Evolutionary conservation across 768 basidiomycete genomes (phyloP), one percentile per base, ranked within the genome.

Genomic region (Podaxis sp.): DNA sequence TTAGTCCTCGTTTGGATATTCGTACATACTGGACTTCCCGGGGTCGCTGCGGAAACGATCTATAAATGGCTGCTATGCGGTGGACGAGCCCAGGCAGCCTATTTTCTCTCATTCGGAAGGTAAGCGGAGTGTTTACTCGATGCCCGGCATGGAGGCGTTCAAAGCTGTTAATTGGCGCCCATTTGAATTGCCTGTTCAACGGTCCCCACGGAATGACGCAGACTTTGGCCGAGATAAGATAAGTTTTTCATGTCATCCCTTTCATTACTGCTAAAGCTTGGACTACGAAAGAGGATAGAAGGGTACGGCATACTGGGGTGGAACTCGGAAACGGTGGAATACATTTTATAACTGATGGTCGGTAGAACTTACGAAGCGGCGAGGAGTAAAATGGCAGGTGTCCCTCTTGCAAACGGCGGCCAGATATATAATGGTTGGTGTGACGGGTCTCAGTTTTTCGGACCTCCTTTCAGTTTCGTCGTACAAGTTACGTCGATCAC

Each of bases 371-470:
- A 38, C 53, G 60, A 48, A 54, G 41, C 60, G 60, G 60, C 60
- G 60, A 62, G 60, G 60, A 55, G 60, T 62, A 55, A 62, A 22
- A 5, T 48, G 40, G n/a, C 41, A 51, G 37, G 26, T 38, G 33
- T 26, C 11, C 22, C 41, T 41, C 46, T 53, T 15, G 51, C 15
- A 30, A 54, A 44, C n/a, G 30, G 44, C 37, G 22, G 20, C 37
- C 54, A 55, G 17, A 8, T 55, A 62, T 55, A 62, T 36, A 55
- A 53, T 28, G 51, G 24, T 41, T 37, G 17, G 17, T 22, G 44
- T 20, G 59, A 54, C 36, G 49, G 24, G 37, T 40, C 48, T 38
- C 33, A 33, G 33, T 20, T 8, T 3, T 20, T 24, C 10, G 54
- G 5, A 13, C 37, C 54, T 17, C 24, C 30, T 56, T 38, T 56